Evolutionary conservation across 768 basidiomycete species (phyloP), one percentile per base, ranked within the genome.

Genomic region (Tulasnella sp.): DNA sequence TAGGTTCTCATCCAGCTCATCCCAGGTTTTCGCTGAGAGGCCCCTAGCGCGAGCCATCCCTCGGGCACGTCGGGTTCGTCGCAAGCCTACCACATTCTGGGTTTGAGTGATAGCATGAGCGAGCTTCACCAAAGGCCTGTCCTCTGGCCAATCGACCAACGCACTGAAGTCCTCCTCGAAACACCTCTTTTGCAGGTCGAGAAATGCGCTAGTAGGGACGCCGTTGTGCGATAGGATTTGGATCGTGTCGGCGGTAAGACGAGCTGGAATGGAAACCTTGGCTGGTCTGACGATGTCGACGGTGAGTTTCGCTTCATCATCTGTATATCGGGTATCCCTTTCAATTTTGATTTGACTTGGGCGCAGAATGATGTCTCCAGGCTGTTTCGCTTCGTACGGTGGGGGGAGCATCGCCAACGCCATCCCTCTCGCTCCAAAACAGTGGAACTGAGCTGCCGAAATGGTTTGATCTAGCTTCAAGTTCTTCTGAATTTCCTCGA

Each of bases 151-250:
- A 16, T 67, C 40, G 18, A 46, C 42, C 23, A 74, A 13, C 1
- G 4, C 44, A 35, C 44, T 42, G 44, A 74, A 74, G 23, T 74
- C 40, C 5, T 74, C 73, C 44, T 74, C 40, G 9, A 74, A 74
- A 26, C 44, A 35, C 15, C 16, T 40, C 51, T 18, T 74, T 15
- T 74, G 73, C 18, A 74, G 44, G 3, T 42, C 29, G 44, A 46
- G 44, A 35, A 74, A 74, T 4, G 51, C 73, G 39, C 13, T 4
- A 3, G 44, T 74, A 6, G 73, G 73, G 15, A 74, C 73, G 32
- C 73, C 73, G 51, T 74, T 74, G 15, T 51, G 51, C 5, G 73
- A 74, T 6, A 74, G 44, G 20, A 74, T 74, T 29, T 74, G 73
- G 9, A 74, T 74, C 3, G 73, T 16, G 10, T 74, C 73, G n/a